Evolutionary conservation across 495 filamentous ascomycete genomes (phyloP), one percentile per base, ranked within the genome.

Genomic region (Penicillium flavigenum): DNA sequence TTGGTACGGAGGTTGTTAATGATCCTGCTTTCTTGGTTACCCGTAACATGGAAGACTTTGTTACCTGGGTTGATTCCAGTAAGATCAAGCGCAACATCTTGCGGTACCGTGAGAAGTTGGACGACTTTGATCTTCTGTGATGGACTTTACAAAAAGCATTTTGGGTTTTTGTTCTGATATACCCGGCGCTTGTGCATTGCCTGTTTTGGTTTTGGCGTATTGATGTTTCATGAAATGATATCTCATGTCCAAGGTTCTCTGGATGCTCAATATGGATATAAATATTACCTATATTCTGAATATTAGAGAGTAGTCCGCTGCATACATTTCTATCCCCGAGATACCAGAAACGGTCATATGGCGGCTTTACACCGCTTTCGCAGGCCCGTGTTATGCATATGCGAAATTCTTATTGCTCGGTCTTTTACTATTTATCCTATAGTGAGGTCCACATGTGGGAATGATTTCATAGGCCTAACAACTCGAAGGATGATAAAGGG

Each of bases 21-120:
- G 94, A 98, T 72, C 85, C 92, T 10, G 73, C 74, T 9, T 75
- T 69, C 48, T 64, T 80, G 58, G 74, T 79, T 34, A 79, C 75
- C 32, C 80, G 86, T 57, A 90, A 86, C 63, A 88, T 96, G 86
- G 94, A 98, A 76, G 94, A 98, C 72, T 97, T 93, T 57, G 88
- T 98, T 24, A 98, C 94, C 4, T 98, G 94, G 94, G 89, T 93
- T 29, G 90, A 95, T 62, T 88, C 88, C 50, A 92, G 88, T 70
- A 97, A 96, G 88, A 96, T 98, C 76, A 96, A 94, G 86, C 81
- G 88, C 66, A 93, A 88, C 63, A 92, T 97, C 55, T 83, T 96
- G 84, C 87, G 86, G 68, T 98, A 98, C 69, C 84, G 91, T 57
- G 90, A 96, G 72, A 91, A 96, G 76, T 70, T 96, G 76, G 94